A percentile compares a stretch with the other conserved stretches of the same genome.
phyloP scores from a whole-genome alignment of 768 basidiomycete species.

The Mycena leptocephala region DNA sequence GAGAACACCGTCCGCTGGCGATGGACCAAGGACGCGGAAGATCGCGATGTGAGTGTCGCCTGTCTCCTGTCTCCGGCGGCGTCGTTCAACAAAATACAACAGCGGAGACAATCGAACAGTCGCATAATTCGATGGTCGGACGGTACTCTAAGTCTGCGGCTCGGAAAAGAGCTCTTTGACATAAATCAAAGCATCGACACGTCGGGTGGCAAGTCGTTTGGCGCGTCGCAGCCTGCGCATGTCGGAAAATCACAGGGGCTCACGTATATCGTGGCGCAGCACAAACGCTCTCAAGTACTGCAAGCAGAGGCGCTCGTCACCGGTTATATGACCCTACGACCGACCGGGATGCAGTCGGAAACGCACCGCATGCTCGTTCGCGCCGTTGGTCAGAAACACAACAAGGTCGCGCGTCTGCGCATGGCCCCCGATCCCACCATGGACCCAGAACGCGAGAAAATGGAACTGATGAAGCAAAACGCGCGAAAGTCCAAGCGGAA shows the following conservation, averaged over 20 bases:
- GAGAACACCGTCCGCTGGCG: conserved; percentile 97
- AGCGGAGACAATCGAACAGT: conserved; percentile 92
- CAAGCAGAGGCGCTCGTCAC: conserved; percentile 90
- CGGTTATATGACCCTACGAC: conserved; percentile 87
- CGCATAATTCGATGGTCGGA: conserved; percentile 97
- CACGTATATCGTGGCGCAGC: conserved; percentile 92
- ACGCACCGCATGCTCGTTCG: conserved; percentile 92
- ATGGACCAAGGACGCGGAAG: conserved; percentile 87
- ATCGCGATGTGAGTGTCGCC: conserved; percentile 77
- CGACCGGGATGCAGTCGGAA: conserved; percentile 92
- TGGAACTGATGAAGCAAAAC: conserved; percentile 76
- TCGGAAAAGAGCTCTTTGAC: conserved; percentile 97
- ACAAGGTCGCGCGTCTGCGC: conserved; percentile 83
- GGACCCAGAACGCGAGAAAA: conserved; percentile 83
- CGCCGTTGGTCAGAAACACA: conserved; percentile 89
- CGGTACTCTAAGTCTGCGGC: conserved; percentile 89
- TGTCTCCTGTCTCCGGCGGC: conserved; percentile 6
- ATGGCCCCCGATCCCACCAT: conserved; percentile 85
- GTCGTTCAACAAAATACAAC: neutral
- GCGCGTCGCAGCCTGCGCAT: conserved; percentile 48
- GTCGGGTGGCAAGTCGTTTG: conserved; percentile 77
- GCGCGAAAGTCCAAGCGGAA: conserved; percentile 78
- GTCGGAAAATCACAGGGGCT: conserved; percentile 76
- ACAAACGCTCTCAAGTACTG: conserved; percentile 88
- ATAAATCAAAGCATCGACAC: conserved; percentile 86